Evolutionary conservation across 2,329 filamentous ascomycete species (phyloP), one percentile per base, ranked within the genome.

Genomic region (Exutisphaerella laricina): DNA sequence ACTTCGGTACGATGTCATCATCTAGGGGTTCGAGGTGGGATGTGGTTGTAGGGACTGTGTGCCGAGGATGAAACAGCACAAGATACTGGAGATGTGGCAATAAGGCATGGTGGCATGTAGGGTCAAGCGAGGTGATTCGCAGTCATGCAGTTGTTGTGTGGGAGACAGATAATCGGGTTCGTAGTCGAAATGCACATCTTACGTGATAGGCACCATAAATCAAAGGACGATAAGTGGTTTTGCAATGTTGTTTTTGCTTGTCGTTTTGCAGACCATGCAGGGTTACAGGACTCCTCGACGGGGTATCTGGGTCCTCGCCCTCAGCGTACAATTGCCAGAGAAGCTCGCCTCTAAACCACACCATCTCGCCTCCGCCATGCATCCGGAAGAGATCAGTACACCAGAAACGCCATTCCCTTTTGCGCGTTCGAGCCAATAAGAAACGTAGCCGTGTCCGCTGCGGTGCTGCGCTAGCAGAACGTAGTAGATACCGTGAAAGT

Each of bases 281-380:
- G 64, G 65, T 59, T 62, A 6, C 6, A 68, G 66, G 65, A 63
- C 63, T 70, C 67, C 67, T 70, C 65, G 65, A 70, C 66, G 54
- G 49, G 53, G 49, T 49, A 47, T 49, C 50, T 47, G 37, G 46
- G 32, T 58, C 53, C 51, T 55, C 51, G 51, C 52, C 44, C 50
- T 34, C 30, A 12, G 12, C 23, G n/a, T n/a, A n/a, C n/a, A n/a
- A n/a, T n/a, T n/a, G n/a, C n/a, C n/a, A n/a, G n/a, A n/a, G 41
- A 49, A 49, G 53, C 49, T 55, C 48, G 48, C 48, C 53, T 44
- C 40, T 7, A n/a, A 46, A 47, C 39, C 39, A 37, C 29, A 29
- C 42, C 58, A 56, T 55, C 58, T 61, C 58, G 44, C 55, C 58
- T 59, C 50, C 56, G 37, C 34, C 25, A 40, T 40, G 41, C 36